phyloP scores from a whole-genome alignment of 495 filamentous ascomycete genomes.

The Tuber borchii region DNA sequence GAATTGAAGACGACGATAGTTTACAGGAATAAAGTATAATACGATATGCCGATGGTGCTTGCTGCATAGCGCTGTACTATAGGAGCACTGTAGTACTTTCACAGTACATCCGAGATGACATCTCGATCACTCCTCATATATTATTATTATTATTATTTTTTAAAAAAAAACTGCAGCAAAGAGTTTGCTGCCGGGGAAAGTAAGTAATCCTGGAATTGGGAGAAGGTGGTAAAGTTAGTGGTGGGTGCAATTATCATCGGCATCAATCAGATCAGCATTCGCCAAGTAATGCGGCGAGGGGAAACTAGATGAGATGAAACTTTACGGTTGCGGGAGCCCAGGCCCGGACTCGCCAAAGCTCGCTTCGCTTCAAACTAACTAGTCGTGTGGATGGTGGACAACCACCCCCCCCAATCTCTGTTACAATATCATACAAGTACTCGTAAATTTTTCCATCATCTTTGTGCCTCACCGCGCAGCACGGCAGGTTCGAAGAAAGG shows the following conservation, averaged over 20 bases:
- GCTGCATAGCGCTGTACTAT: background rate
- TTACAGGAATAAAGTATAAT: background rate
- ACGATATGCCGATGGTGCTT: background rate
- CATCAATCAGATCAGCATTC: background rate
- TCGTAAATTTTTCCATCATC: background rate
- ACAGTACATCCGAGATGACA: background rate
- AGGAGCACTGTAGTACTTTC: background rate
- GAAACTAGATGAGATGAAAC: background rate
- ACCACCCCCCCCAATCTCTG: background rate
- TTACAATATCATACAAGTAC: background rate
- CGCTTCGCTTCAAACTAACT: background rate
- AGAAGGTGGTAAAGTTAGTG: background rate
- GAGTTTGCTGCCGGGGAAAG: background rate
- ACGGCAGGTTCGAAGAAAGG: background rate
- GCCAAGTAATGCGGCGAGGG: background rate
- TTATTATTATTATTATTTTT: background rate
- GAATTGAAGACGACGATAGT: background rate
- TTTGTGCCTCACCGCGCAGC: background rate
- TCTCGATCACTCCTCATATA: background rate
- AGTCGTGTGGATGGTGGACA: background rate
- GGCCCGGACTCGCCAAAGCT: background rate
- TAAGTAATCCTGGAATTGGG: background rate
- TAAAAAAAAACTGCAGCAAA: background rate
- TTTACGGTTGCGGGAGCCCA: background rate
- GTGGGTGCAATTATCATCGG: background rate